A percentile compares a stretch with the other conserved stretches of the same genome.
phyloP scores from a whole-genome alignment of 2,329 filamentous ascomycete species.

The Claviceps digitariae region DNA sequence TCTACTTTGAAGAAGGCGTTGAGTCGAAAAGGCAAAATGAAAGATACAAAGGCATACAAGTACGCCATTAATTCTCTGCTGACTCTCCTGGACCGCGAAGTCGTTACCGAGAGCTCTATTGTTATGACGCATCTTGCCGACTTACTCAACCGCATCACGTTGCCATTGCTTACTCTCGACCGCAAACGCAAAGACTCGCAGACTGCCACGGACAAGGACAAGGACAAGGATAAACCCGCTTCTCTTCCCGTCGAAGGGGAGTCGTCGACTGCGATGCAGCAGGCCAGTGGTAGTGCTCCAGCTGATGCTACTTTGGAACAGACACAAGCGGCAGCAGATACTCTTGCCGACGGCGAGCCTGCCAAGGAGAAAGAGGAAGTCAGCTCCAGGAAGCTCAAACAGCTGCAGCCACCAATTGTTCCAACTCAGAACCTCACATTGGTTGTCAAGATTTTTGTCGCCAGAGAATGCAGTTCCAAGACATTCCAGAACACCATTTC shows the following conservation, averaged over 20 bases:
- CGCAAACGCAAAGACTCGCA: constrained; percentile 35
- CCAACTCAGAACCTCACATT: constrained; percentile 80
- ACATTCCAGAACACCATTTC: constrained; percentile 96
- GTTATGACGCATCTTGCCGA: constrained; percentile 91
- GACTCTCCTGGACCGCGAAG: constrained; percentile 75
- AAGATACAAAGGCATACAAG: constrained; percentile 71
- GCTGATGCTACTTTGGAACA: constrained; percentile 12
- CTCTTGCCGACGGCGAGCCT: constrained; percentile 15
- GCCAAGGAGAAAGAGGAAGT: constrained; percentile 27
- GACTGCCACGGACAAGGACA: constrained; percentile 19
- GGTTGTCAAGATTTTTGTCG: constrained; percentile 93
- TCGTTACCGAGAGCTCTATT: constrained; percentile 92
- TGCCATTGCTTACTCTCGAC: constrained; percentile 68
- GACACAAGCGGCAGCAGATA: constrained; percentile 15
- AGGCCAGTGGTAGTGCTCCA: constrained; percentile 7
- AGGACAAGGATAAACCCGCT: constrained; percentile 13
- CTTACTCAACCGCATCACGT: constrained; percentile 75
- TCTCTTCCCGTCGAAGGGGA: constrained; percentile 15
- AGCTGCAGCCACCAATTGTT: constrained; percentile 68
- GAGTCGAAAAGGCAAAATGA: constrained; percentile 75
- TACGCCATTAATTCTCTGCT: constrained; percentile 88
- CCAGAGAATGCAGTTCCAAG: constrained; percentile 91
- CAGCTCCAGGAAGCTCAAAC: constrained; percentile 36
- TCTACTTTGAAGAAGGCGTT: constrained; percentile 63
- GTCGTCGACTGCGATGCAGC: constrained; percentile 14